Evolutionary conservation across 2,329 filamentous ascomycete species (phyloP).

Genomic region (Aspergillus sergii): DNA sequence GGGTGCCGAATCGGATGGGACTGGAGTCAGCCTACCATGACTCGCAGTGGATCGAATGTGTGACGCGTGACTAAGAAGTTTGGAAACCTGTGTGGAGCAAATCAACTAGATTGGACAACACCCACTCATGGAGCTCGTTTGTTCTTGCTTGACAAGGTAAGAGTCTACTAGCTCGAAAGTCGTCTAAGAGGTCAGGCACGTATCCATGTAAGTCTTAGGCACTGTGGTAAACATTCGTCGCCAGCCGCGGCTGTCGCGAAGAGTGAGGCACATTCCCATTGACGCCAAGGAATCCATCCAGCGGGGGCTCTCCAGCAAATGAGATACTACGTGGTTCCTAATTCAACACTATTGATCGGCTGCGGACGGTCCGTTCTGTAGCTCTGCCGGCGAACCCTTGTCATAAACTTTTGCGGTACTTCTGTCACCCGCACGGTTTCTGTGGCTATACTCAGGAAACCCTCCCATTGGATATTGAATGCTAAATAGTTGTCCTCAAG

Average conservation of each 20-base stretch:
- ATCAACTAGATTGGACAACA: background rate
- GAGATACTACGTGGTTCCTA: background rate
- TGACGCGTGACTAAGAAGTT: background rate
- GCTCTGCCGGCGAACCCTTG: conserved; percentile 20
- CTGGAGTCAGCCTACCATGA: background rate
- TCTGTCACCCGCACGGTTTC: background rate
- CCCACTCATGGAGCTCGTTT: background rate
- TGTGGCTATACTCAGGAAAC: background rate
- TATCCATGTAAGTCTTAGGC: background rate
- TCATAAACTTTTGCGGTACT: background rate
- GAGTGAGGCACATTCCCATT: conserved; percentile 4
- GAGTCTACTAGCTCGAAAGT: background rate
- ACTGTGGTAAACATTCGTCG: conserved; percentile 19
- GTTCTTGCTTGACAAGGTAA: background rate
- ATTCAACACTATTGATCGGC: conserved; percentile 21
- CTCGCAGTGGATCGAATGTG: background rate
- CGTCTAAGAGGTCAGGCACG: background rate
- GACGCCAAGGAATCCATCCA: conserved; percentile 12
- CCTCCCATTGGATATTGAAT: background rate
- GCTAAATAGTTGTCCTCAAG: background rate
- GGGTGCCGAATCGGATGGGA: background rate
- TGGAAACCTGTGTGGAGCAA: background rate
- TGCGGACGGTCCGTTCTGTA: conserved; percentile 24
- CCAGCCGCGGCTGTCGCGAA: conserved; percentile 27
- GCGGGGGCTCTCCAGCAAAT: conserved; percentile 12